Conservation (phyloP, 139 green algal genomes). For the Chloropicon primus region DNA sequence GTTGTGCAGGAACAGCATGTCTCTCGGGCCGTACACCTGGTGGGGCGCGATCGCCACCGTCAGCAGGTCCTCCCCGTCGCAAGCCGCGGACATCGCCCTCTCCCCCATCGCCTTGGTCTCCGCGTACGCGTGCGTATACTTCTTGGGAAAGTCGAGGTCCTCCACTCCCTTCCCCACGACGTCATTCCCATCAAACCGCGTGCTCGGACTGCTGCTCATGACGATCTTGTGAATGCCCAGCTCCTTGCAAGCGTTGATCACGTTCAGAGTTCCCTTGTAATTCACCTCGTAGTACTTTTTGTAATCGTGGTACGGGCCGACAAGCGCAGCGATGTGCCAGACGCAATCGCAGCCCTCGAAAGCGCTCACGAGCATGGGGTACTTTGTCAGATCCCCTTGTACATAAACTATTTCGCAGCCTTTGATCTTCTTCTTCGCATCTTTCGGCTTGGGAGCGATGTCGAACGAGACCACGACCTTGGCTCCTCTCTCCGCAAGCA, state of each 20-base stretch:
- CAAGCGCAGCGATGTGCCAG: constrained; percentile 24
- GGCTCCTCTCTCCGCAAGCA: constrained; percentile 23
- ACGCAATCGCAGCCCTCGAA: constrained; percentile 15
- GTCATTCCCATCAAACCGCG: constrained; percentile 21
- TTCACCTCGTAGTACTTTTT: constrained; percentile 22
- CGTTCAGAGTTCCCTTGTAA: constrained; percentile 21
- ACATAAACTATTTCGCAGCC: background rate
- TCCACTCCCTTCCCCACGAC: constrained; percentile 10
- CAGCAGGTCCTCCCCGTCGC: constrained; percentile 11
- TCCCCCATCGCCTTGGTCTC: constrained; percentile 24
- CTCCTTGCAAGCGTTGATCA: constrained; percentile 18
- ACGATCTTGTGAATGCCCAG: constrained; percentile 14
- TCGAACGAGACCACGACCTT: constrained; percentile 18
- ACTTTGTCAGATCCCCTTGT: background rate
- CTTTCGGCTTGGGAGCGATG: constrained; percentile 14
- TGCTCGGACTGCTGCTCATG: constrained; percentile 17
- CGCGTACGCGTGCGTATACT: constrained; percentile 21
- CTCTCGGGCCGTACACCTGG: constrained; percentile 26
- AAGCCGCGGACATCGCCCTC: constrained; percentile 7
- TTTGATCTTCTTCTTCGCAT: background rate
- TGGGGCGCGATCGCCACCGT: constrained; percentile 23
- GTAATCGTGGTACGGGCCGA: constrained; percentile 18
- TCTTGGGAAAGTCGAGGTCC: constrained; percentile 13
- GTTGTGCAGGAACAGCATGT: constrained; percentile 21
- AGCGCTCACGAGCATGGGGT: background rate